Percentiles rank a stretch among this genome's conserved stretches.
Conservation (phyloP, 148 eudicot genomes). For the Rhododendron williamsianum region DNA sequence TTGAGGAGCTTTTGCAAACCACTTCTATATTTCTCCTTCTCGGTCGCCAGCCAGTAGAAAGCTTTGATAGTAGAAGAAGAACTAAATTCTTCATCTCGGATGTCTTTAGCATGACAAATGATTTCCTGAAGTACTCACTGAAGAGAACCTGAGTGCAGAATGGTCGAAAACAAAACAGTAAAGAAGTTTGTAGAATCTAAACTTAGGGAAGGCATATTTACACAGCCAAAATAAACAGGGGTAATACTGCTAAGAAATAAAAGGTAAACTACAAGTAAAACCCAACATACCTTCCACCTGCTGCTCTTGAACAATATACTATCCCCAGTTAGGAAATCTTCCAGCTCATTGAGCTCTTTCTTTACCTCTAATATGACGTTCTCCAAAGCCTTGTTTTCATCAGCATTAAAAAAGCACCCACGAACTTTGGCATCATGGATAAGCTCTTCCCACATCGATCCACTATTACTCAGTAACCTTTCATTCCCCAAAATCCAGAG, state of each 20-base stretch:
- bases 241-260: not conserved
- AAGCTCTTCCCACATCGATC: constrained; percentile 47
- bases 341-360: constrained; percentile 61
- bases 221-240: not conserved
- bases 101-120: constrained; percentile 44
- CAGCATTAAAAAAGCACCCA: constrained; percentile 51
- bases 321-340: constrained; percentile 48
- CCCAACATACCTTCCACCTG: constrained; percentile 56
- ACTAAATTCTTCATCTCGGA: constrained; percentile 38
- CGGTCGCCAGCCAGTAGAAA: constrained; percentile 75
- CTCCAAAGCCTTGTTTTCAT: constrained; percentile 36
- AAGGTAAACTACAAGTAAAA: not conserved
- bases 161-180: not conserved
- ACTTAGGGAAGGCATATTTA: not conserved
- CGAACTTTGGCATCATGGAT: constrained; percentile 55
- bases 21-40: constrained; percentile 39
- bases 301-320: constrained; percentile 49
- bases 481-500: constrained; percentile 73
- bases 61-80: constrained; percentile 45
- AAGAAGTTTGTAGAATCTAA: not conserved
- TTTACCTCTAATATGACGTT: constrained; percentile 45
- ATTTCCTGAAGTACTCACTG: constrained; percentile 60
- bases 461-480: constrained; percentile 32
- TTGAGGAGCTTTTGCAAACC: constrained; percentile 34
- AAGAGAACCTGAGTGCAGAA: constrained; percentile 45